Evolutionary conservation across 2,329 filamentous ascomycete species (phyloP).

Genomic region (Madurella mycetomatis): DNA sequence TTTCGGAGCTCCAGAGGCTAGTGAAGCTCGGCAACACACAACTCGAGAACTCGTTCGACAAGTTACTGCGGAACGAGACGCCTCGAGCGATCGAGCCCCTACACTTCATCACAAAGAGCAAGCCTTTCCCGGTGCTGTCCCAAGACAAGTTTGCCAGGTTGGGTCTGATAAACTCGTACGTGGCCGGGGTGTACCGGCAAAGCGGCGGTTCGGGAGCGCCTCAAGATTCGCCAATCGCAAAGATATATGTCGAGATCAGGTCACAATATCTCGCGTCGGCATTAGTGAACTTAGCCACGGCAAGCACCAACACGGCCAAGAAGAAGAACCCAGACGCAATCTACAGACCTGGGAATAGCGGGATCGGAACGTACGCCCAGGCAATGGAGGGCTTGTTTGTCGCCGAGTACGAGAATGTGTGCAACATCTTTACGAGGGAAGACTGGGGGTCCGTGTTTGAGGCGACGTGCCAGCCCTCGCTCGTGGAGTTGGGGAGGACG

Average conservation of each 20-base stretch:
- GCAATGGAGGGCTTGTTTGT: slow-evolving; percentile 83
- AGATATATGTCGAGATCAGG: slow-evolving; percentile 79
- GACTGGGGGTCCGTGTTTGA: slow-evolving; percentile 79
- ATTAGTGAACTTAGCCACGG: slow-evolving; percentile 79
- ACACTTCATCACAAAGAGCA: slow-evolving; percentile 87
- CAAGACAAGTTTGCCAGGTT: slow-evolving; percentile 72
- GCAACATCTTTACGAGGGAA: slow-evolving; percentile 76
- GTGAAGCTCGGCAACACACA: slow-evolving; percentile 76
- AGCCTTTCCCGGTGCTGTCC: slow-evolving; percentile 74
- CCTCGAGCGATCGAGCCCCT: slow-evolving; percentile 80
- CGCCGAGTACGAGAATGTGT: slow-evolving; percentile 88
- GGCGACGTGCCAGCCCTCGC: slow-evolving; percentile 69
- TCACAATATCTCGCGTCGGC: slow-evolving; percentile 81
- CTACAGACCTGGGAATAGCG: slow-evolving; percentile 84
- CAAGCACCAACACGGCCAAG: slow-evolving; percentile 77
- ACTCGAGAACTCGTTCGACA: slow-evolving; percentile 78
- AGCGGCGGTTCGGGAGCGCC: slow-evolving; percentile 38
- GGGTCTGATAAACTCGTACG: slow-evolving; percentile 71
- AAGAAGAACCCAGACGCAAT: slow-evolving; percentile 77
- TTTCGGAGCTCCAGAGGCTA: slow-evolving; percentile 71
- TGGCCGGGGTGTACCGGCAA: slow-evolving; percentile 58
- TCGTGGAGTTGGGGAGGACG: slow-evolving; percentile 80
- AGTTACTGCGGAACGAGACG: slow-evolving; percentile 69
- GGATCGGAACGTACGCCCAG: slow-evolving; percentile 82
- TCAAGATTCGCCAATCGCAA: slow-evolving; percentile 66